These are phyloP conservation scores for Dactylella cylindrospora DNA, from an alignment of 2,329 filamentous ascomycete genomes.

Conservation along the genomic window DNA sequence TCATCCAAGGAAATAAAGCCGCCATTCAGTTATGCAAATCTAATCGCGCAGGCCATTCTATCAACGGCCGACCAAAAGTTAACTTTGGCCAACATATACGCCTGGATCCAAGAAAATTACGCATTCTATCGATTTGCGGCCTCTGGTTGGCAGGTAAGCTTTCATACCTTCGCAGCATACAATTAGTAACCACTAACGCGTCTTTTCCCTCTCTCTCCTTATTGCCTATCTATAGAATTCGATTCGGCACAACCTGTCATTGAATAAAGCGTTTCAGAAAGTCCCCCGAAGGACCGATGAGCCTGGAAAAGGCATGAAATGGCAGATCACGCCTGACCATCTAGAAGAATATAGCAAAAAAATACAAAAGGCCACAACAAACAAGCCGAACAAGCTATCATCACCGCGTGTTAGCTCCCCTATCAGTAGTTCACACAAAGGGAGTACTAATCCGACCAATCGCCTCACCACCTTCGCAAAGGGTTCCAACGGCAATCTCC, in stretches of 20 bases:
- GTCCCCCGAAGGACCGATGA: slow-evolving; percentile 89
- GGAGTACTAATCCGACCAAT: slow-evolving; percentile 11
- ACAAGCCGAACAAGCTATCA: slow-evolving; percentile 39
- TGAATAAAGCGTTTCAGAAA: slow-evolving; percentile 94
- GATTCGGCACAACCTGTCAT: slow-evolving; percentile 90
- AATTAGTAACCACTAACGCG: slow-evolving; percentile 16
- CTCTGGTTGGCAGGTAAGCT: slow-evolving; percentile 83
- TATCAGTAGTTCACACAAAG: slow-evolving; percentile 1
- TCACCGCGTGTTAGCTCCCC: slow-evolving; percentile 43
- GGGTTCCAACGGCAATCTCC: slow-evolving; percentile 17
- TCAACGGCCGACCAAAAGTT: slow-evolving; percentile 83
- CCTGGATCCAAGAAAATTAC: slow-evolving; percentile 86
- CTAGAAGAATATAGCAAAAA: slow-evolving; percentile 85
- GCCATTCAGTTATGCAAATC: slow-evolving; percentile 90
- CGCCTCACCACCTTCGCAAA: slow-evolving; percentile 47
- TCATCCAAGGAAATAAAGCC: slow-evolving; percentile 89
- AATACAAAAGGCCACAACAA: slow-evolving; percentile 45
- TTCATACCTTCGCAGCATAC: not conserved
- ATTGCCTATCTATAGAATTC: slow-evolving; percentile 79
- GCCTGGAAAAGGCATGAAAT: slow-evolving; percentile 98
- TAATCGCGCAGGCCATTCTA: slow-evolving; percentile 95
- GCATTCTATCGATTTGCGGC: slow-evolving; percentile 87
- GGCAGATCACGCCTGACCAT: slow-evolving; percentile 83
- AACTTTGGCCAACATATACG: slow-evolving; percentile 89
- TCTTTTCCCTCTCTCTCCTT: too few relatives aligned